Conservation (phyloP, 257 asterid species). For the Solanum medicagineum region DNA sequence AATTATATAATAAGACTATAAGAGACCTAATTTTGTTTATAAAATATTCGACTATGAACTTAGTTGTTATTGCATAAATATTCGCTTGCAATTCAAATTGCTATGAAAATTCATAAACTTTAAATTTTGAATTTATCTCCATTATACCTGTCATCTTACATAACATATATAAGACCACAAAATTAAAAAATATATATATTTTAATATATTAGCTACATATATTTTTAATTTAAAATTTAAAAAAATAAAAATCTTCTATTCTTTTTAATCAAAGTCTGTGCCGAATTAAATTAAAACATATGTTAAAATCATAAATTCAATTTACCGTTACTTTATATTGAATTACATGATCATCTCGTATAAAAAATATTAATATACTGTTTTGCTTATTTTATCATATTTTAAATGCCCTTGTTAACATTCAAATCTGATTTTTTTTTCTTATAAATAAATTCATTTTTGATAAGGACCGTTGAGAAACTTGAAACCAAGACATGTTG, state of each 20-base stretch:
- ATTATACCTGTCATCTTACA: background rate
- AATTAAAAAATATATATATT: background rate
- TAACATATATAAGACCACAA: background rate
- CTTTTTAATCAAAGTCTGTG: no score
- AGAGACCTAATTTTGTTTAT: no score
- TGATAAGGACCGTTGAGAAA: background rate
- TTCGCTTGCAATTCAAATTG: background rate
- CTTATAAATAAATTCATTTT: background rate
- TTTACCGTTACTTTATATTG: background rate
- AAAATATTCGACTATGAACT: no score
- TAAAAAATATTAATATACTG: no score
- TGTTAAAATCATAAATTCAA: background rate
- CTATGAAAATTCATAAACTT: background rate
- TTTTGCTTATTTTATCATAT: background rate
- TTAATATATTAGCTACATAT: background rate
- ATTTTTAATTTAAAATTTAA: background rate
- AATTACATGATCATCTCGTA: background rate
- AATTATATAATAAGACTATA: background rate
- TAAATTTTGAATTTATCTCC: background rate
- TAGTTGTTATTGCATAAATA: background rate
- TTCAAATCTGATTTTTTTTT: no score
- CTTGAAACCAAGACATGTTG: background rate
- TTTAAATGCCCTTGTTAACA: background rate
- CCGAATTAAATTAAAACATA: no score
- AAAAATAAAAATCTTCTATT: no score